Evolutionary conservation across 2,329 filamentous ascomycete genomes (phyloP).

Genomic region (Lachnellula suecica): DNA sequence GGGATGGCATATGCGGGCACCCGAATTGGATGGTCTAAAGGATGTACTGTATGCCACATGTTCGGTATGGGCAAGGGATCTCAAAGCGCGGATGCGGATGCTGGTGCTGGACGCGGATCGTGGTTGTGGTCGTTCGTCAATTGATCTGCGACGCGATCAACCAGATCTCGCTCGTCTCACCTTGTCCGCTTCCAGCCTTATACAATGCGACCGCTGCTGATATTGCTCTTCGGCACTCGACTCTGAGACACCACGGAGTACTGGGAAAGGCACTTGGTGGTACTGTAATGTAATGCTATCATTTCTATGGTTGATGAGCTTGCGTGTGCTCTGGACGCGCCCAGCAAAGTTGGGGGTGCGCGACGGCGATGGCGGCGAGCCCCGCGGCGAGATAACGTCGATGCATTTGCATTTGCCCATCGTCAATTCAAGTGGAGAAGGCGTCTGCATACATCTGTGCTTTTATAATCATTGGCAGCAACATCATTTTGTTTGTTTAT

Average conservation of each 20-base stretch:
- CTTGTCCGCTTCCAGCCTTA: not conserved
- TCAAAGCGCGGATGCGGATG: too few relatives aligned
- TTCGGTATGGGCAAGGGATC: too few relatives aligned
- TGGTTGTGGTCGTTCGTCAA: too few relatives aligned
- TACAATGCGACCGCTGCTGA: not conserved
- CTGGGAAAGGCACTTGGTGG: not conserved
- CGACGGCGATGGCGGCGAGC: not conserved
- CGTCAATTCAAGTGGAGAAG: not conserved
- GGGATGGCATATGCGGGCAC: too few relatives aligned
- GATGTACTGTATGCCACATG: too few relatives aligned
- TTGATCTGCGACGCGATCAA: conserved; percentile 2
- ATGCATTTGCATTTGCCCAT: too few relatives aligned
- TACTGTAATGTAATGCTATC: not conserved
- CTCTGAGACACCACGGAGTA: not conserved
- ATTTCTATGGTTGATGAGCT: not conserved
- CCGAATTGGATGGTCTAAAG: too few relatives aligned
- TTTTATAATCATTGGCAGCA: not conserved
- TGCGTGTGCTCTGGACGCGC: not conserved
- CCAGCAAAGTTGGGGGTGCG: not conserved
- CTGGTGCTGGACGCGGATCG: too few relatives aligned
- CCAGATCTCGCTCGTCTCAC: not conserved
- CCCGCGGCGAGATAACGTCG: too few relatives aligned
- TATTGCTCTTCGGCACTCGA: not conserved
- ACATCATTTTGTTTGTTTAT: not conserved
- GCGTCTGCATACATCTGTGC: too few relatives aligned